These are phyloP conservation scores for Pulveroboletus ravenelii DNA, from an alignment of 768 basidiomycete genomes.

Conservation along the genomic window DNA sequence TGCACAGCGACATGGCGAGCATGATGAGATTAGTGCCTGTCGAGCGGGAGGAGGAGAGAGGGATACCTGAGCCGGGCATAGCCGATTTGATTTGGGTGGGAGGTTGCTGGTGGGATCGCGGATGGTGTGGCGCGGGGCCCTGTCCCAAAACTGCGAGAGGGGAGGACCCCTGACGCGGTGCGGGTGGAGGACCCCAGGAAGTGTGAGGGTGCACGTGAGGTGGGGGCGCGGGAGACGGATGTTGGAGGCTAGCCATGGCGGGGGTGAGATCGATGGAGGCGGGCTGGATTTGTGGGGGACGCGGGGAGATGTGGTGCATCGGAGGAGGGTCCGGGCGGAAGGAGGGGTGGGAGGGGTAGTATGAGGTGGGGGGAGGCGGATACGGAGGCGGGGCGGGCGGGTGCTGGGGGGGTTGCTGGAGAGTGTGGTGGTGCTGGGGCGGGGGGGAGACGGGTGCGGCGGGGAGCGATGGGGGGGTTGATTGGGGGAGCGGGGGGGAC, in stretches of 20 bases:
- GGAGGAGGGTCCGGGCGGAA: constrained; percentile 15
- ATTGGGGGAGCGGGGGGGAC: constrained; percentile 22
- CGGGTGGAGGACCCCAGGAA: constrained; percentile 34
- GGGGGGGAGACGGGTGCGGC: constrained; percentile 11
- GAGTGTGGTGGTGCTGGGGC: constrained; percentile 13
- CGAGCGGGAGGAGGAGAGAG: background rate
- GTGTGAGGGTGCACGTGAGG: constrained; percentile 30
- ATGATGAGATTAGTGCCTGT: constrained; percentile 2
- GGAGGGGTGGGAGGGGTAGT: constrained; percentile 17
- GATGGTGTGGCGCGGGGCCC: constrained; percentile 20
- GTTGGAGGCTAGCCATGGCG: constrained; percentile 32
- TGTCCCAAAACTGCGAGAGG: constrained; percentile 20
- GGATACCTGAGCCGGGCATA: constrained; percentile 30
- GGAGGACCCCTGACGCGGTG: constrained; percentile 31
- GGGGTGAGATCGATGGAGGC: constrained; percentile 10
- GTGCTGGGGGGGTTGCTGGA: constrained; percentile 11
- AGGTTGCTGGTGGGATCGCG: constrained; percentile 26
- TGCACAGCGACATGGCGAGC: background rate
- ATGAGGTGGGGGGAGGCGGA: constrained; percentile 23
- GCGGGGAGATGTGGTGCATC: constrained; percentile 29
- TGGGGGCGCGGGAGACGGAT: constrained; percentile 27
- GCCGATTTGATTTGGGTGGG: constrained; percentile 29
- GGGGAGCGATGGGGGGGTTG: no score
- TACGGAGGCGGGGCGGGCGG: constrained; percentile 17
- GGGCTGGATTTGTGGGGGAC: constrained; percentile 20